phyloP scores from a whole-genome alignment of 2,329 filamentous ascomycete genomes.

The Geosmithia putterillii region DNA sequence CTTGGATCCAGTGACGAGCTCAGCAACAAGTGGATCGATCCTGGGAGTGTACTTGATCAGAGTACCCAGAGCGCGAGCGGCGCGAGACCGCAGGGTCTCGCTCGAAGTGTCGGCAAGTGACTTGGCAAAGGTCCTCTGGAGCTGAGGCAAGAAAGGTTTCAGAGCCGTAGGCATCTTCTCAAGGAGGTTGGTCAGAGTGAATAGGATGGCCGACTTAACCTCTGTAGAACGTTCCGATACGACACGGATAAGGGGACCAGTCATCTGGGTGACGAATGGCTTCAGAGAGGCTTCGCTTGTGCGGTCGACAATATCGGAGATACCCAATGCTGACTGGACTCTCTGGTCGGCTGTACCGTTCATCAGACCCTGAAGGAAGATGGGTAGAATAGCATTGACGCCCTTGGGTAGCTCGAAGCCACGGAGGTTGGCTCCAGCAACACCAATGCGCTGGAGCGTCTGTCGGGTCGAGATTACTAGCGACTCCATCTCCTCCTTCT shows the following conservation, averaged over 20 bases:
- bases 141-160: slow-evolving; percentile 91
- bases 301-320: slow-evolving; percentile 91
- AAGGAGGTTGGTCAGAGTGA: slow-evolving; percentile 86
- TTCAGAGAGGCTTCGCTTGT: slow-evolving; percentile 80
- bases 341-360: slow-evolving; percentile 89
- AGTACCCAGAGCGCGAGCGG: slow-evolving; percentile 87
- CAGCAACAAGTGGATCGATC: slow-evolving; percentile 83
- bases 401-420: slow-evolving; percentile 93
- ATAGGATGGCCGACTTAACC: slow-evolving; percentile 86
- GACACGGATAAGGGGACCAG: slow-evolving; percentile 91
- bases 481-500: slow-evolving; percentile 97
- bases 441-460: slow-evolving; percentile 77
- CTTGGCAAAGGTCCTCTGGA: slow-evolving; percentile 94
- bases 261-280: slow-evolving; percentile 94
- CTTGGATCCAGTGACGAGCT: slow-evolving; percentile 91
- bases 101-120: slow-evolving; percentile 88
- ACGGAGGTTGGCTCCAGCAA: slow-evolving; percentile 69
- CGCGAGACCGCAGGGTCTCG: slow-evolving; percentile 73
- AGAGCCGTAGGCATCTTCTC: slow-evolving; percentile 94
- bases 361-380: slow-evolving; percentile 96
- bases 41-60: slow-evolving; percentile 91
- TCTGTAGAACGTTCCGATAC: slow-evolving; percentile 94
- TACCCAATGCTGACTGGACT: slow-evolving; percentile 81
- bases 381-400: slow-evolving; percentile 89
- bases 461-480: slow-evolving; percentile 79